A percentile compares a stretch with the other conserved stretches of the same genome.
phyloP scores from a whole-genome alignment of 345 rosid genomes.

The Eucalyptus sideroxylon region DNA sequence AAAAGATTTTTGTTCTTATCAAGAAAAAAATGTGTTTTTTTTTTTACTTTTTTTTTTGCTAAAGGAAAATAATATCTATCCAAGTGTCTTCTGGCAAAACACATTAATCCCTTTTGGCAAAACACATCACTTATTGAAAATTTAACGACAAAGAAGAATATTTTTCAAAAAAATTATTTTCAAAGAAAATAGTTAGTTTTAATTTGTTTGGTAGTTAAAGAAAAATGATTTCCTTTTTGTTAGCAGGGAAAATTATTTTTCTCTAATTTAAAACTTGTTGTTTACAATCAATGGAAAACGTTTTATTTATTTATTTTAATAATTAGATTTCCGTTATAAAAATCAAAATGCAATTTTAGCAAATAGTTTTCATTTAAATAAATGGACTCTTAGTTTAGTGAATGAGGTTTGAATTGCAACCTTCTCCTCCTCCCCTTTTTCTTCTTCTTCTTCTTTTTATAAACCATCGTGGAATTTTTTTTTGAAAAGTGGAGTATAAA shows the following conservation, averaged over 20 bases:
- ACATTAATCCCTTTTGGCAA: background rate
- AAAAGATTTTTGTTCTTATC: background rate
- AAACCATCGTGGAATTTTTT: rapidly evolving
- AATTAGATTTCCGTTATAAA: no score
- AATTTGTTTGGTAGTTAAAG: background rate
- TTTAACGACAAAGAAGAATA: background rate
- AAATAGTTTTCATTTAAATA: no score
- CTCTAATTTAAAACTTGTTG: no score
- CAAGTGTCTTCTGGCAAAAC: background rate
- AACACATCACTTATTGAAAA: background rate
- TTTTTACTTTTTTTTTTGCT: background rate
- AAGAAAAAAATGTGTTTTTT: background rate
- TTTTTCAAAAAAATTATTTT: background rate
- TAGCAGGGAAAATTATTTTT: background rate
- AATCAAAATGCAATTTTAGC: background rate
- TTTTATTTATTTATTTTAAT: no score
- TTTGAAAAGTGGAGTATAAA: background rate
- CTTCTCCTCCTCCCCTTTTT: background rate
- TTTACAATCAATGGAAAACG: rapidly evolving
- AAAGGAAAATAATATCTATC: background rate
- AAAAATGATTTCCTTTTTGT: no score
- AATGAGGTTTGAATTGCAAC: background rate
- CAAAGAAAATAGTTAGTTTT: no score
- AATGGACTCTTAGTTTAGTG: background rate
- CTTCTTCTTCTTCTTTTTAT: background rate